A percentile compares a stretch with the other conserved stretches of the same genome.
These are phyloP conservation scores for Quercus gilva DNA, from an alignment of 306 rosid genomes.

Conservation along the genomic window DNA sequence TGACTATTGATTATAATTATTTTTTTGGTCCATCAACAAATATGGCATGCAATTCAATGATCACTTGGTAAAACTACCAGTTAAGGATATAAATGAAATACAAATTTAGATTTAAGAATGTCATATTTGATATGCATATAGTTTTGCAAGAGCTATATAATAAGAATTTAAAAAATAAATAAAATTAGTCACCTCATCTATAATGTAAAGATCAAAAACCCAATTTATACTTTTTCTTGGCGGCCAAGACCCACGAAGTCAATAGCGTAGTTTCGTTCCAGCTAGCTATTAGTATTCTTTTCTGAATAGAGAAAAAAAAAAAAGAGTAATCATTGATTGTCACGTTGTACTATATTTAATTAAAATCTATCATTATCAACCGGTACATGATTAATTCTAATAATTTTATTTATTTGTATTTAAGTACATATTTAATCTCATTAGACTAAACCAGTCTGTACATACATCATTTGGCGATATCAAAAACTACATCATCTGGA, in stretches of 20 bases:
- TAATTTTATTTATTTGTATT: background rate
- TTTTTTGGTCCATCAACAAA: background rate
- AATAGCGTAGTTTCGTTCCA: too few relatives aligned
- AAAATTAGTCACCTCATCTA: too few relatives aligned
- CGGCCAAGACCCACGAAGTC: too few relatives aligned
- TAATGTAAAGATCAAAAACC: too few relatives aligned
- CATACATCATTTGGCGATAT: background rate
- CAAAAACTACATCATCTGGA: background rate
- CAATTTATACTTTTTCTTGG: too few relatives aligned
- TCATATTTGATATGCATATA: too few relatives aligned
- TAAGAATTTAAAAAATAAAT: too few relatives aligned
- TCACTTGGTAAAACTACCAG: background rate
- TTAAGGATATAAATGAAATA: too few relatives aligned
- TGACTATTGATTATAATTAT: background rate
- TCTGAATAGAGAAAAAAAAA: background rate
- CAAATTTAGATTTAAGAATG: too few relatives aligned
- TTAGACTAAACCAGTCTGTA: background rate
- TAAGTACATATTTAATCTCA: background rate
- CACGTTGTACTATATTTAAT: conserved; percentile 1
- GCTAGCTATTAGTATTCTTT: too few relatives aligned
- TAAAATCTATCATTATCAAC: background rate
- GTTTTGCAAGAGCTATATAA: too few relatives aligned
- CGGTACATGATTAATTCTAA: background rate
- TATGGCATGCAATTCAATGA: background rate
- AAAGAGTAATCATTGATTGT: conserved; percentile 20